Evolutionary conservation across 2,329 filamentous ascomycete species (phyloP).

Genomic region (Fusarium torulosum): DNA sequence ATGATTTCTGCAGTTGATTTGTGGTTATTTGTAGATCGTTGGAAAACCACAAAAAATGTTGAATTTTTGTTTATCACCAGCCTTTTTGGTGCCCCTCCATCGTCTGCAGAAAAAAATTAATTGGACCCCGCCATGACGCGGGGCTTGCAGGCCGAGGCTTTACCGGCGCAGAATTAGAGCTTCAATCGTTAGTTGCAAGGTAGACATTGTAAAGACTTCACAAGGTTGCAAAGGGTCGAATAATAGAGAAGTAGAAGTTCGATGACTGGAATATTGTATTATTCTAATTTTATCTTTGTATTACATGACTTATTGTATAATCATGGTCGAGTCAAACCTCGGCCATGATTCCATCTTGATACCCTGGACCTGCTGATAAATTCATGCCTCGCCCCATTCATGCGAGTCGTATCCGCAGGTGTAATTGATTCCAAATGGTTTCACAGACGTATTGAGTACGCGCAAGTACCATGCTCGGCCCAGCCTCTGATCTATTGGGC

Average conservation of each 20-base stretch:
- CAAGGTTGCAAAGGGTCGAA: neutral
- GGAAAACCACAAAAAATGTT: constrained; percentile 29
- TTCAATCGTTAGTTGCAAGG: neutral
- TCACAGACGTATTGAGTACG: constrained; percentile 3
- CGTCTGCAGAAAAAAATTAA: constrained; percentile 32
- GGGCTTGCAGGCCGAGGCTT: constrained; percentile 32
- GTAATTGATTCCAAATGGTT: constrained; percentile 38
- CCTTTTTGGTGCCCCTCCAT: constrained; percentile 43
- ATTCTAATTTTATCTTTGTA: too few relatives aligned
- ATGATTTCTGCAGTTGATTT: constrained; percentile 53
- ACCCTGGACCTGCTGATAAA: constrained; percentile 34
- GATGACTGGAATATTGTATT: neutral
- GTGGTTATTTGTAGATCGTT: constrained; percentile 4
- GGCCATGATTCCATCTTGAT: constrained; percentile 3
- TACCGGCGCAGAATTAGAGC: constrained; percentile 28
- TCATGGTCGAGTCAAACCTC: neutral
- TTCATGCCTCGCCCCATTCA: constrained; percentile 27
- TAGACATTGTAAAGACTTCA: neutral
- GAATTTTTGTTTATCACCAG: constrained; percentile 26
- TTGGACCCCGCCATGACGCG: constrained; percentile 43
- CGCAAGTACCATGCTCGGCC: constrained; percentile 4
- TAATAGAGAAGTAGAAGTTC: neutral
- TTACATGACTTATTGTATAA: neutral
- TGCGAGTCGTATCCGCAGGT: constrained; percentile 29
- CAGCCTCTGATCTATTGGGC: neutral